These are phyloP conservation scores for Carex pumila DNA, from an alignment of 176 grass and related monocot genomes.

Conservation along the genomic window DNA sequence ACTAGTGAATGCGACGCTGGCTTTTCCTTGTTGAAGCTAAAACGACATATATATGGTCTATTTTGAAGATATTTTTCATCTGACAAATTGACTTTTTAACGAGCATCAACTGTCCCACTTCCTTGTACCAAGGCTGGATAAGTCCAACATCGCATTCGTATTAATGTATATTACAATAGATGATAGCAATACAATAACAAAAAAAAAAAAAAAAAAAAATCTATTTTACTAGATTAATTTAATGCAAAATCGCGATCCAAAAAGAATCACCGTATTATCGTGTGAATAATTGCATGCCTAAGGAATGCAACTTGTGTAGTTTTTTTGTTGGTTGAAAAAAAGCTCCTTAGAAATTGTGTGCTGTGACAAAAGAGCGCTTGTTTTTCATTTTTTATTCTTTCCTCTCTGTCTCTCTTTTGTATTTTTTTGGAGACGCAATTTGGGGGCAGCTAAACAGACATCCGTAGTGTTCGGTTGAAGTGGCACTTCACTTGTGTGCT, in stretches of 20 bases:
- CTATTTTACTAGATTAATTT: too few relatives aligned
- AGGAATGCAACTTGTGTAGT: too few relatives aligned
- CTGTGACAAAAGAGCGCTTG: background rate
- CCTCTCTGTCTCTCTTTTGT: background rate
- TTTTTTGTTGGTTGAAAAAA: background rate
- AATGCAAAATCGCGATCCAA: background rate
- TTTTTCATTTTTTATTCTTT: background rate
- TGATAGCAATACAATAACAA: background rate
- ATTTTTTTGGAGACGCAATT: constrained; percentile 42
- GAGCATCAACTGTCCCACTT: background rate
- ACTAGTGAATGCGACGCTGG: background rate
- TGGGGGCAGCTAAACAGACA: constrained; percentile 38
- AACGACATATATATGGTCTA: background rate
- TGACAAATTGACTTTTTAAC: background rate
- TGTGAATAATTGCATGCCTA: background rate
- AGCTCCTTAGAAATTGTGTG: background rate
- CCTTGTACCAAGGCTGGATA: background rate
- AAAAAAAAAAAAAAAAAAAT: too few relatives aligned
- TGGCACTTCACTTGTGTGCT: constrained; percentile 22
- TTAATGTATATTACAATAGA: background rate
- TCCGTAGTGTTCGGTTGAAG: constrained; percentile 4
- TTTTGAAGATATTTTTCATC: background rate
- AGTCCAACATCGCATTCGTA: background rate
- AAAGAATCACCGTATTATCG: background rate
- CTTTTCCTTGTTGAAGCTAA: constrained; percentile 10